A percentile compares a stretch with the other conserved stretches of the same genome.
Conservation (phyloP, 108 stramenopile genomes). For the Pseudonitzschia delicatissima region DNA sequence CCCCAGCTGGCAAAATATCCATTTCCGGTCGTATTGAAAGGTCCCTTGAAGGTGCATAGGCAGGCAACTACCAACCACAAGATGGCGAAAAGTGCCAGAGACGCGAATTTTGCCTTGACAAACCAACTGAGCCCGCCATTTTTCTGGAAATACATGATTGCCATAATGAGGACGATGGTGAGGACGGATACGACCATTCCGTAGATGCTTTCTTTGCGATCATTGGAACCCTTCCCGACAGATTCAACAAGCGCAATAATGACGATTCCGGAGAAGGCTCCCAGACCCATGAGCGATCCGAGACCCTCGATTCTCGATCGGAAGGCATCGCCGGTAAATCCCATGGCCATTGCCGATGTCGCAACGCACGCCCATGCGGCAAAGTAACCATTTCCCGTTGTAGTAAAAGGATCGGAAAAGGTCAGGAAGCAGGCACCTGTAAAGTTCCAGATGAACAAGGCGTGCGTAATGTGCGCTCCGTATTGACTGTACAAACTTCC, state of each 20-base stretch:
- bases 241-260: slow-evolving; percentile 32
- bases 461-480: background rate
- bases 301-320: slow-evolving; percentile 4
- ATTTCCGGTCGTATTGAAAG: slow-evolving; percentile 49
- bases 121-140: background rate
- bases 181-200: slow-evolving; percentile 29
- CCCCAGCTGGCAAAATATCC: slow-evolving; percentile 51
- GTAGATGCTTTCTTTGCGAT: slow-evolving; percentile 28
- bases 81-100: slow-evolving; percentile 18
- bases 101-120: background rate
- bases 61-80: slow-evolving; percentile 45
- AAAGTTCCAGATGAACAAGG: slow-evolving; percentile 39
- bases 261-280: slow-evolving; percentile 30
- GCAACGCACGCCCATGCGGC: slow-evolving; percentile 48
- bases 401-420: slow-evolving; percentile 50
- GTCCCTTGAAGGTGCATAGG: slow-evolving; percentile 51
- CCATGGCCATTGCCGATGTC: slow-evolving; percentile 24
- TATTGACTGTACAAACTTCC: slow-evolving; percentile 9
- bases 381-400: slow-evolving; percentile 67
- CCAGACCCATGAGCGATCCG: slow-evolving; percentile 37
- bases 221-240: background rate
- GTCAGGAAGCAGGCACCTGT: slow-evolving; percentile 58
- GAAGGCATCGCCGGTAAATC: slow-evolving; percentile 15
- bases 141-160: slow-evolving; percentile 2
- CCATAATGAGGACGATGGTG: slow-evolving; percentile 9